Base-by-base conservation (phyloP, 208 protist genomes). In the Leishmania aethiopica region DNA sequence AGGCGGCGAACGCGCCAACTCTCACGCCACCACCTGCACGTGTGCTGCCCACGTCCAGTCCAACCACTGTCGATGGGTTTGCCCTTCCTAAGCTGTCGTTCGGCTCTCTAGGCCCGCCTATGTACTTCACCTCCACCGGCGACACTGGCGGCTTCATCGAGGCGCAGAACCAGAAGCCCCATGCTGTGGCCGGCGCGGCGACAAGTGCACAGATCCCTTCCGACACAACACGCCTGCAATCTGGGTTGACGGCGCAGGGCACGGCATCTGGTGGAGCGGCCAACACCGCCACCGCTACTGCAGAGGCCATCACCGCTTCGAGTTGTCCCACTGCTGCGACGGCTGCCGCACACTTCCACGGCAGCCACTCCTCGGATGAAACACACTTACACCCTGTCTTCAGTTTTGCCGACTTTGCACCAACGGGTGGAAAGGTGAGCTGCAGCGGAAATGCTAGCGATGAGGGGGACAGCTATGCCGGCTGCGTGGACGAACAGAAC, bases 71-170 rank as follows among this genome's bases (percentile, higher is more conserved):
- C 53, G 55, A 62, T 17, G 59, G 73, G 25, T 17, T 88, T 84
- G 40, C 59, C 32, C 66, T 96, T 53, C 90, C 93, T 17, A 87
- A 83, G 75, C 85, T 96, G 53, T 80, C 86, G 32, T 78, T 96
- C 47, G 84, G 74, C 0, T 42, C 81, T 19, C 32, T 94, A 32
- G 81, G 80, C 11, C 91, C 89, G 19, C 86, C 93, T 28, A 85
- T 91, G 79, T 95, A 95, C 86, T 95, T 88, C 83, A 86, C 87
- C 19, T 92, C 89, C n/a, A 90, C 72, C n/a, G 91, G 90, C 6
- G 93, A 94, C 80, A 94, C 89, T 1, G 87, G 87, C 62, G 84
- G 77, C 62, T 86, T 86, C 42, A 53, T 85, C n/a, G 86, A 90
- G 69, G 75, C 76, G 47, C 80, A 83, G 80, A 74, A 71, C 28